Evolutionary conservation across 139 green algal species (phyloP), one percentile per base, ranked within the genome.

Genomic region (Pedinophyceae sp.): DNA sequence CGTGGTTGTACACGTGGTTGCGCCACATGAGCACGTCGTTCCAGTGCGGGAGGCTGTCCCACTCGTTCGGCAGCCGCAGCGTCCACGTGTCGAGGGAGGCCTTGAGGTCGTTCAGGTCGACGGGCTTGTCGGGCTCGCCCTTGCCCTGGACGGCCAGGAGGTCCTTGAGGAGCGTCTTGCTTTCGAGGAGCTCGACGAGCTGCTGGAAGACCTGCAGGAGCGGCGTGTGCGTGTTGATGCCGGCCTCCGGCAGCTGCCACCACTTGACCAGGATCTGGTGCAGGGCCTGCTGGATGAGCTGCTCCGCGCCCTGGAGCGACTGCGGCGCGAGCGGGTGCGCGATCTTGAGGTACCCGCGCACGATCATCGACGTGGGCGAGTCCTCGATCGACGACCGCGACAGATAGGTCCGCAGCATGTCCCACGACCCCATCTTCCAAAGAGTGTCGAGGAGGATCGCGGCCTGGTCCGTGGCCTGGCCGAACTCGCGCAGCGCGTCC

Each of bases 1-100:
- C 75, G 29, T 80, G 77, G 67, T 95, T 92, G 84, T 96, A 93
- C 46, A 97, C 83, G 61, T 92, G 74, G 67, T 93, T 95, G 55
- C 91, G 82, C 91, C 91, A 98, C 60, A 86, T 62, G 54, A 98
- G 71, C 48, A 97, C 59, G 61, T 96, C 79, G 43, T 75, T 76
- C 91, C 91, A 97, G 57, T 79, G 75, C 2, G 72, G 50, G 49
- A 97, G 45, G 24, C 68, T 62, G 69, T 98, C 91, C 87, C 87
- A 97, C 45, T 84, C 77, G 55, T 97, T 97, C 46, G 91, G 91
- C 25, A 74, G 85, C 28, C 91, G 78, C 65, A 96, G 71, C 55
- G 86, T 68, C 83, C 83, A 93, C 1, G 78, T 88, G 58, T 80
- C 74, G 45, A 78, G 27, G 4, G 73, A 68, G 43, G 77, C 66